These are phyloP conservation scores for Collybiopsis luxurians DNA, from an alignment of 768 basidiomycete genomes.

Conservation along the genomic window DNA sequence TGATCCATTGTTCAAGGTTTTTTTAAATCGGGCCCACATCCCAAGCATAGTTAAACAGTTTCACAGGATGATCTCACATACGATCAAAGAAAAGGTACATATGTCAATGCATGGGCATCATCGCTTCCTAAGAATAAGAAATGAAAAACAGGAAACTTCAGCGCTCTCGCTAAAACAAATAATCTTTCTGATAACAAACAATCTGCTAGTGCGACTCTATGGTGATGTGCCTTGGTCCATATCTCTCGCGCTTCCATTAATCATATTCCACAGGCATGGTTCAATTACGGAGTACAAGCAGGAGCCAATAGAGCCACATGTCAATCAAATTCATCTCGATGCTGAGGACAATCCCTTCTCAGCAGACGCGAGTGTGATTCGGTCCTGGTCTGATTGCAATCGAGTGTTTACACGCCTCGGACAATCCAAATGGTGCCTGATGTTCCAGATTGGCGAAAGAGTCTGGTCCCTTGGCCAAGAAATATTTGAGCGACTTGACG, in stretches of 20 bases:
- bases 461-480: slow-evolving; percentile 58
- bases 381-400: slow-evolving; percentile 71
- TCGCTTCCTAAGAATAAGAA: background rate
- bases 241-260: background rate
- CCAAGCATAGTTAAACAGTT: background rate
- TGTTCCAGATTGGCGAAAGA: slow-evolving; percentile 53
- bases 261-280: slow-evolving; percentile 41
- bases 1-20: slow-evolving; percentile 47
- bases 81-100: slow-evolving; percentile 74
- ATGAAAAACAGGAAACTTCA: slow-evolving; percentile 61
- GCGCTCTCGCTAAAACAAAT: slow-evolving; percentile 45
- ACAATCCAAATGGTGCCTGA: slow-evolving; percentile 68
- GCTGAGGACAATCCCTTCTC: slow-evolving; percentile 11
- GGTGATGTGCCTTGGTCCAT: background rate
- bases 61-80: slow-evolving; percentile 42
- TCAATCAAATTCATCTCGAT: slow-evolving; percentile 46
- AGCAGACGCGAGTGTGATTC: slow-evolving; percentile 29
- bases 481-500: slow-evolving; percentile 49
- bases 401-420: slow-evolving; percentile 63
- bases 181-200: slow-evolving; percentile 32
- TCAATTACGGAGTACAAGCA: slow-evolving; percentile 48
- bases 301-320: slow-evolving; percentile 48
- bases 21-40: slow-evolving; percentile 16
- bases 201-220: slow-evolving; percentile 16
- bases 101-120: slow-evolving; percentile 3